Base-by-base conservation (phyloP, 331 rosid species). In the Acacia pycnantha region DNA sequence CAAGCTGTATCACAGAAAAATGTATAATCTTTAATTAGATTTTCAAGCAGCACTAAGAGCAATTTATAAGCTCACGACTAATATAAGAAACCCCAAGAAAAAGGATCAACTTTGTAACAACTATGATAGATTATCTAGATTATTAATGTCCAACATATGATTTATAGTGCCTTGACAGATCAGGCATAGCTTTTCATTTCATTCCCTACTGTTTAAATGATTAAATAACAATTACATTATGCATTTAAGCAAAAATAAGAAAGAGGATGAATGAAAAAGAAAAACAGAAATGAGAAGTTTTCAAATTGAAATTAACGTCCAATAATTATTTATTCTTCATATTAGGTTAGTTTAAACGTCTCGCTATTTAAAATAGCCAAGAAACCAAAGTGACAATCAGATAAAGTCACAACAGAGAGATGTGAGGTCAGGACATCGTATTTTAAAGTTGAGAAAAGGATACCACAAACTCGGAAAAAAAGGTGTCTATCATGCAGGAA, bases 1-100 rank as follows among this genome's bases (percentile, higher is more conserved):
- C 97, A 89, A 96, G 98, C 99, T 96, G 97, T 84, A 88, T 70
- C 87, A 89, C 90, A 93, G 87, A 85, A 90, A 87, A 84, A 86
- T 79, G 82, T 22, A 84, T 84, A 86, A 86, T 82, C 88, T 81
- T 79, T 58, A 79, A 76, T 67, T 11, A 65, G 70, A 72, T 44
- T 72, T 80, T 64, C 82, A 46, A 13, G 35, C 47, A 37, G 66
- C 47, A 79, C 41, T 27, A 53, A 62, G 44, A 58, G 31, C 74
- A 84, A 80, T 27, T 12, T 29, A 14, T 61, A 83, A 37, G 46
- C 18, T 18, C 70, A 62, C 76, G 75, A 53, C 37, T 15, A 59
- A 5, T 46, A 69, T 24, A 48, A 29, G 15, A 51, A 46, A 69
- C 56, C 9, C 41, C 79, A 77, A 21, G 37, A 24, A 27, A 73